Evolutionary conservation across 2,329 filamentous ascomycete species (phyloP), one percentile per base, ranked within the genome.

Genomic region (Colletotrichum gigasporum): DNA sequence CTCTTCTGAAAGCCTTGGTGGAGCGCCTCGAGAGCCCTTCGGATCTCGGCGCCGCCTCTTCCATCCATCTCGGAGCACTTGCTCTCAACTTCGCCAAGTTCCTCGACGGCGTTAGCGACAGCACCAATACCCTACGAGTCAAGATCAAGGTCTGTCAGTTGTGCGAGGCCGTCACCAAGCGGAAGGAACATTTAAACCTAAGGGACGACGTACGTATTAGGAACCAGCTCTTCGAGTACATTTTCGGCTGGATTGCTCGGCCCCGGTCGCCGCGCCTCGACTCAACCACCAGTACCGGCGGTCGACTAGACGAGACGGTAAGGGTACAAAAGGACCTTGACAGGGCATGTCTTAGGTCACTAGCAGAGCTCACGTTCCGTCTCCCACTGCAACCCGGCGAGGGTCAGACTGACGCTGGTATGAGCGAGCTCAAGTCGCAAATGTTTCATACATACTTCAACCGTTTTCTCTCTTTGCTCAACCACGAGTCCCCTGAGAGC

Each of bases 391-490:
- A 91, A 68, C 87, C 89, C 2, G 83, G 84, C 2, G 89, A 91
- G 54, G 86, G 85, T 5, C 87, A 90, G 68, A 87, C 83, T 11
- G 89, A 91, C 74, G 88, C 86, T 2, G 86, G 88, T 44, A 88
- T 86, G 55, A 90, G 87, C 68, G 89, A 91, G 73, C 81, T 89
- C 54, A 91, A 91, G 71, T 89, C 87, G 1, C 86, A 91, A 70
- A 88, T 91, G 85, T 91, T 91, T 70, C 87, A 90, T 66, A 87
- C 85, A 6, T 91, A 91, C 72, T 91, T 91, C 76, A 91, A 90
- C 66, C 82, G 88, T 7, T 91, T 91, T 70, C 78, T 91, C 18
- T 90, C 87, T 0, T 77, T 91, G 4, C 79, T 91, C 26, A 89
- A 89, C 65, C 80, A 86, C 51, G 87, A 90, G 57, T 75, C 82